These are phyloP conservation scores for Malassezia restricta DNA, from an alignment of 1,284 basidiomycete genomes.

Conservation along the genomic window DNA sequence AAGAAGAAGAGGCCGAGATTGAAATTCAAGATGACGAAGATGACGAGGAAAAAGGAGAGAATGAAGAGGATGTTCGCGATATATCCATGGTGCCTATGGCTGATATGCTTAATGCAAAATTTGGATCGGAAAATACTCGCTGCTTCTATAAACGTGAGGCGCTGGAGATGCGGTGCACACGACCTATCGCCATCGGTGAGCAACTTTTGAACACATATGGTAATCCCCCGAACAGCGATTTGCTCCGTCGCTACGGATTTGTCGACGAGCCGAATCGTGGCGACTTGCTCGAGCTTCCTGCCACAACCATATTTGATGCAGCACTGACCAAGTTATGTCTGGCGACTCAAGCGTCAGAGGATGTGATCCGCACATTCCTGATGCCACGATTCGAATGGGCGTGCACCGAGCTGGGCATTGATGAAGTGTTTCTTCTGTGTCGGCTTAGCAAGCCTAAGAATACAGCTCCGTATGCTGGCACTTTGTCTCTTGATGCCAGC, in stretches of 20 bases:
- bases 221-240: slow-evolving; percentile 83
- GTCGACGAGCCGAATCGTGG: slow-evolving; percentile 79
- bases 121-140: slow-evolving; percentile 52
- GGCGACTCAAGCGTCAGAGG: not conserved
- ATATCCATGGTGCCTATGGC: slow-evolving; percentile 94
- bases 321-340: slow-evolving; percentile 5
- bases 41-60: slow-evolving; percentile 21
- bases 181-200: slow-evolving; percentile 61
- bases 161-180: slow-evolving; percentile 71
- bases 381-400: slow-evolving; percentile 29
- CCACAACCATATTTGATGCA: slow-evolving; percentile 59
- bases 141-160: slow-evolving; percentile 64
- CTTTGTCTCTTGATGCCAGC: slow-evolving; percentile 10
- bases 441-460: slow-evolving; percentile 30
- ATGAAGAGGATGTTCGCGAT: slow-evolving; percentile 51
- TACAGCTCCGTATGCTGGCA: slow-evolving; percentile 20
- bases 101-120: slow-evolving; percentile 56
- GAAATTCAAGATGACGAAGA: slow-evolving; percentile 21
- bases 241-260: slow-evolving; percentile 84
- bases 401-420: slow-evolving; percentile 29
- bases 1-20: slow-evolving; percentile 26
- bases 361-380: slow-evolving; percentile 15
- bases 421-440: slow-evolving; percentile 33
- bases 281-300: slow-evolving; percentile 73
- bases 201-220: slow-evolving; percentile 93